phyloP scores from a whole-genome alignment of 257 asterid genomes.

The Solanum chilense region DNA sequence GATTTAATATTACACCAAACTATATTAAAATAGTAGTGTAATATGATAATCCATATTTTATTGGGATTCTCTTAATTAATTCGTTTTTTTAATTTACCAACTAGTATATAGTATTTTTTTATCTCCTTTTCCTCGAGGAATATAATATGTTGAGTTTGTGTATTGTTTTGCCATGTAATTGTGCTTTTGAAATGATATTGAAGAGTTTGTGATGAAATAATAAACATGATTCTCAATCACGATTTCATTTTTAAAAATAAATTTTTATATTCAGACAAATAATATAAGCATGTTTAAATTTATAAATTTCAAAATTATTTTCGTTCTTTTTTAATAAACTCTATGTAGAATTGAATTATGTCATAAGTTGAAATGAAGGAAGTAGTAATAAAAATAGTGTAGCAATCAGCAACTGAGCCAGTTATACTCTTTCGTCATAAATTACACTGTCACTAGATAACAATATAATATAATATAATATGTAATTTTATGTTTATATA shows the following conservation, averaged over 20 bases:
- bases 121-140: not conserved
- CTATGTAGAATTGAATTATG: too few species aligned
- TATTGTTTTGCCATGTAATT: not conserved
- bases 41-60: not conserved
- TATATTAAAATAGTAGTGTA: not conserved
- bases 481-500: too few species aligned
- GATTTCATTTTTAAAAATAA: not conserved
- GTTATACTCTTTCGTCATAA: too few species aligned
- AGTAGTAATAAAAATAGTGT: not conserved
- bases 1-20: not conserved
- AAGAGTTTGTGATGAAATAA: not conserved
- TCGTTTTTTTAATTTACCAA: not conserved
- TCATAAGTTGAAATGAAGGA: too few species aligned
- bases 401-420: too few species aligned
- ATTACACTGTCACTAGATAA: too few species aligned
- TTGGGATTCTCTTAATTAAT: not conserved
- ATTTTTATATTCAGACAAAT: not conserved
- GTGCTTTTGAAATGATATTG: not conserved
- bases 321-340: not conserved
- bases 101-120: not conserved
- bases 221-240: not conserved
- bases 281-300: not conserved
- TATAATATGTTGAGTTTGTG: not conserved
- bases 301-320: too few species aligned
- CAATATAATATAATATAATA: too few species aligned